These are phyloP conservation scores for Rhizoclosmatium sp. DNA, from an alignment of 192 early-diverging fungal genomes.

Conservation along the genomic window DNA sequence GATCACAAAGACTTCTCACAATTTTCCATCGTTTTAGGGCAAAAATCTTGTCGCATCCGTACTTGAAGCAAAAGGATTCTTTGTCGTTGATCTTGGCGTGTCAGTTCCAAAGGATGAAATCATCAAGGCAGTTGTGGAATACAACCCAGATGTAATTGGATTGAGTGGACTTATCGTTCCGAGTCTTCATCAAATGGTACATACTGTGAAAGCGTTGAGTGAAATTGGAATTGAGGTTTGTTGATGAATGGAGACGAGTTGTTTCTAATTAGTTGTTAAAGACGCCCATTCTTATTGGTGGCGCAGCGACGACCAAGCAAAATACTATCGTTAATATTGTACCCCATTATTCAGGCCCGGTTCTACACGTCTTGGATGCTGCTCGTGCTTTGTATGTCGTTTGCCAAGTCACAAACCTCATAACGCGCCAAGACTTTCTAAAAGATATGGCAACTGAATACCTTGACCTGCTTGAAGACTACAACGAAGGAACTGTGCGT, in stretches of 20 bases:
- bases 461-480: slow-evolving; percentile 86
- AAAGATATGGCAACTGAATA: slow-evolving; percentile 89
- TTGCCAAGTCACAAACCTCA: slow-evolving; percentile 79
- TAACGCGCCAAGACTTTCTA: slow-evolving; percentile 77
- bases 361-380: slow-evolving; percentile 88
- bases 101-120: slow-evolving; percentile 92
- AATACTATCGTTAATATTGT: slow-evolving; percentile 96
- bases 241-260: neutral
- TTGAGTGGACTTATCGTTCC: slow-evolving; percentile 92
- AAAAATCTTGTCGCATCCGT: slow-evolving; percentile 96
- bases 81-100: slow-evolving; percentile 90
- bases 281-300: slow-evolving; percentile 91
- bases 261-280: neutral
- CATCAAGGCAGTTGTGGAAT: slow-evolving; percentile 79
- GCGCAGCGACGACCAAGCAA: slow-evolving; percentile 92
- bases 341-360: slow-evolving; percentile 80
- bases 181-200: slow-evolving; percentile 94
- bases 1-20: neutral
- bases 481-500: slow-evolving; percentile 84
- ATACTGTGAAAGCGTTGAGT: slow-evolving; percentile 90
- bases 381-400: slow-evolving; percentile 89
- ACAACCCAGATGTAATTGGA: slow-evolving; percentile 90
- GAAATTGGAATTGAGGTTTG: slow-evolving; percentile 68
- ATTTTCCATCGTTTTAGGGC: slow-evolving; percentile 48
- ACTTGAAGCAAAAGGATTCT: slow-evolving; percentile 93